Evolutionary conservation across 202 grass and related monocot genomes (phyloP), one percentile per base, ranked within the genome.

Genomic region (Miscanthus sacchariflorus): DNA sequence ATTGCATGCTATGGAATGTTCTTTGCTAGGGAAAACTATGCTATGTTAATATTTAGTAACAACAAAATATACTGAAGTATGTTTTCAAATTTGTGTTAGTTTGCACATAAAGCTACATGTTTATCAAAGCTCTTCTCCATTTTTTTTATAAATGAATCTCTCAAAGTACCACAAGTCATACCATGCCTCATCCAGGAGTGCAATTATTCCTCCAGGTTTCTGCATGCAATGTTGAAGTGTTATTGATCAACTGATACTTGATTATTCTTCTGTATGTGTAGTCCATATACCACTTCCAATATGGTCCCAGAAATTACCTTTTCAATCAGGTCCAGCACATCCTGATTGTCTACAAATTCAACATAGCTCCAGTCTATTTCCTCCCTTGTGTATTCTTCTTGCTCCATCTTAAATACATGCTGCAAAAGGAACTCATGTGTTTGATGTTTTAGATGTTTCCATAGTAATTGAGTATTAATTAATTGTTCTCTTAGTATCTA

Each of bases 161-260:
- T 33, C 17, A 36, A 77, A 49, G 74, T 28, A 33, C 15, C 12
- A 76, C 24, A 65, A 24, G 11, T 70, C 88, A 79, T 98, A 98
- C 96, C 96, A 98, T 87, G 96, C 96, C 86, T 98, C 96, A 63
- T 98, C 96, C 78, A 98, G 92, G 28, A 98, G 94, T 66, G 96
- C 96, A 89, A 98, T 96, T 93, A 98, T 98, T 70, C 96, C 96
- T 84, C 96, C 96, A 88, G 96, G 94, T 98, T 98, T 98, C 96
- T 98, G 92, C 87, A 86, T 63, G 30, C 21, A 90, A 66, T 84
- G 28, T 59, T 84, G n/a, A 90, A 74, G 48, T 70, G 77, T 85
- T 81, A 63, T 69, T 79, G 46, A 79, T 81, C 33, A 77, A 5
- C 39, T 61, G 38, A 84, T 61, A 89, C 56, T 80, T 80, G 6